Conservation (phyloP, 2,329 filamentous ascomycete species). For the Zymoseptoria tritici region DNA sequence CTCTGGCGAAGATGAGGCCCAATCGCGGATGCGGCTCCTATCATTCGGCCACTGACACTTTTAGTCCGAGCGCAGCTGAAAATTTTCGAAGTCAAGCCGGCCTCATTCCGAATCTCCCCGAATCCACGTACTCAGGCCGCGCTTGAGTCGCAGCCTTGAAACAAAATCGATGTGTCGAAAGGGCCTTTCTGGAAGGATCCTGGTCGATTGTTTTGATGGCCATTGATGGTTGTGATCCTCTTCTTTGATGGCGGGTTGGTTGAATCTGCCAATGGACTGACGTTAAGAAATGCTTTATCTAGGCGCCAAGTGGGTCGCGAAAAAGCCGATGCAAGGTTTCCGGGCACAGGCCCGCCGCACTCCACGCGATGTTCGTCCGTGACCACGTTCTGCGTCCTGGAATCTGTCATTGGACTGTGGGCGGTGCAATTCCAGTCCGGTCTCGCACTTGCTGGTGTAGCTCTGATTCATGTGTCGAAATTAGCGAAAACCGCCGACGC, state of each 20-base stretch:
- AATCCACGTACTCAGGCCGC: neutral
- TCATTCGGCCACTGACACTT: neutral
- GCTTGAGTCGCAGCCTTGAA: neutral
- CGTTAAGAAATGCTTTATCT: neutral
- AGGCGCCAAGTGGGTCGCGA: neutral
- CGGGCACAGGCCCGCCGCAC: neutral
- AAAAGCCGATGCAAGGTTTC: too few species aligned
- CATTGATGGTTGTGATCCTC: neutral
- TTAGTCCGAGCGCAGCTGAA: neutral
- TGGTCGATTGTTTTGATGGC: neutral
- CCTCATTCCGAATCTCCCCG: neutral
- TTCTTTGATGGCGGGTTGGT: neutral
- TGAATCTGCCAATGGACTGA: neutral
- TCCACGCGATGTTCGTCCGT: neutral
- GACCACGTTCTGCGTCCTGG: neutral
- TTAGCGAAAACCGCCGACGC: neutral
- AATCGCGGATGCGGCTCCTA: neutral
- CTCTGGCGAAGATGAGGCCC: neutral
- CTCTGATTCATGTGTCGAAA: neutral
- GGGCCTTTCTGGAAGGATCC: neutral
- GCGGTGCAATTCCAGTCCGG: neutral
- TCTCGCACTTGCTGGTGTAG: neutral
- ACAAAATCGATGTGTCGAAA: neutral
- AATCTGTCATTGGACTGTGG: neutral
- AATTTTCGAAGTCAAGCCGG: neutral